Evolutionary conservation across 2,329 filamentous ascomycete genomes (phyloP), one percentile per base, ranked within the genome.

Genomic region (Cladosporium sp.): DNA sequence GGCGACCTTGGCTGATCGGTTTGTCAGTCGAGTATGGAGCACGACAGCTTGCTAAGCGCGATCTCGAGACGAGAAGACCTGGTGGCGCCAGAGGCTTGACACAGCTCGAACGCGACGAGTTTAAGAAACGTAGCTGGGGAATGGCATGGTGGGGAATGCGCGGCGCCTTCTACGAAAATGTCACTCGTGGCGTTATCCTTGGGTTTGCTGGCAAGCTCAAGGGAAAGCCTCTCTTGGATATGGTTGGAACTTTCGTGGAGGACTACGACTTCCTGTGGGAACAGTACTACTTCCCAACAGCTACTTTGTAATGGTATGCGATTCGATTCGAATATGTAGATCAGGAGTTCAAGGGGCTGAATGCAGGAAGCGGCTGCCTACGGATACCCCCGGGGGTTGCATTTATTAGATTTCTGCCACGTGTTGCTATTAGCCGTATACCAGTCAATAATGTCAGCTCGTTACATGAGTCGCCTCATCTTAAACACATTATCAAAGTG

Each of bases 231-330:
- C 80, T 96, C 73, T 83, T 95, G 47, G 86, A 89, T 63, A 83
- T 99, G 70, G 80, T 96, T 22, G 89, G 87, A 8, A 90, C 89
- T 58, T 88, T 99, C 45, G 75, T 97, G 62, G 91, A 97, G 71
- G 94, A 99, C 72, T 99, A 99, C 71, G 90, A 96, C 74, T 97
- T 95, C 72, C 79, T 99, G 32, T 99, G 94, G 94, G 91, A 97
- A 75, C 92, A 95, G 67, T 97, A 97, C 74, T 95, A 97, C 75
- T 99, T 97, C 74, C 80, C 84, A 17, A 87, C 84, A 1, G 80
- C 83, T 24, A 87, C 83, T 4, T 64, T 82, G 61, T 83, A 68
- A 70, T 25, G 42, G 17, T 47, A 32, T 2, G 36, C 22, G 39
- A 25, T 47, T 20, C 19, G 19, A 25, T 47, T 20, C 19, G 19